Conservation (phyloP, 2,329 filamentous ascomycete genomes). For the Plenodomus tracheiphilus region DNA sequence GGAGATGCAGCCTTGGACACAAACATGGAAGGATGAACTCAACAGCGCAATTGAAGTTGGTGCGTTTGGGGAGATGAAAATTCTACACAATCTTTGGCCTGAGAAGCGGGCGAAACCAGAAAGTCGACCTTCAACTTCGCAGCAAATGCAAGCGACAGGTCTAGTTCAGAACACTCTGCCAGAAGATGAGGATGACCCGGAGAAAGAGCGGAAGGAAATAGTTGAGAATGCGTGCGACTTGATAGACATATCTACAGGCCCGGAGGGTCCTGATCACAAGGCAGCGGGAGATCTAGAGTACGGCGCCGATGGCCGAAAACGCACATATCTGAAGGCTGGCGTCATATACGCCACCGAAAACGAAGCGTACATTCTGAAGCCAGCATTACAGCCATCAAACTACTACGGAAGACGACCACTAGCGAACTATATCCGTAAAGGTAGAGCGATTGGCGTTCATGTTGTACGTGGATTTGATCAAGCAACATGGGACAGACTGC, state of each 20-base stretch:
- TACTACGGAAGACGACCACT: constrained; percentile 83
- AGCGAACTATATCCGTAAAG: constrained; percentile 78
- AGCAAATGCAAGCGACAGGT: constrained; percentile 31
- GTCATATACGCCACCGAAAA: constrained; percentile 81
- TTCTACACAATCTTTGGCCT: constrained; percentile 82
- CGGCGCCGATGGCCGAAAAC: constrained; percentile 53
- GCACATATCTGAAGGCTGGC: constrained; percentile 72
- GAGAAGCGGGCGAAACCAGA: constrained; percentile 60
- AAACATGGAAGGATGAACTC: constrained; percentile 91
- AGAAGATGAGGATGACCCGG: constrained; percentile 45
- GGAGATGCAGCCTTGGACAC: constrained; percentile 83
- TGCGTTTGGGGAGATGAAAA: constrained; percentile 86
- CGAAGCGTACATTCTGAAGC: constrained; percentile 83
- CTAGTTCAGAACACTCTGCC: constrained; percentile 39
- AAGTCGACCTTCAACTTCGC: constrained; percentile 48
- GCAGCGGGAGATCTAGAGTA: constrained; percentile 49
- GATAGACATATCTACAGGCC: constrained; percentile 53
- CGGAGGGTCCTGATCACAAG: constrained; percentile 53
- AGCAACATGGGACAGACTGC: constrained; percentile 72
- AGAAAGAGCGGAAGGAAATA: constrained; percentile 48
- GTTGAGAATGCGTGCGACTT: constrained; percentile 52
- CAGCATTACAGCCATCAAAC: constrained; percentile 79
- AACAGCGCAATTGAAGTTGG: constrained; percentile 89
- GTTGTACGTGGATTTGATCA: constrained; percentile 90
- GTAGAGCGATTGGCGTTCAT: constrained; percentile 77